Conservation (phyloP, 2,329 filamentous ascomycete species). For the Pyrenochaeta sp. region DNA sequence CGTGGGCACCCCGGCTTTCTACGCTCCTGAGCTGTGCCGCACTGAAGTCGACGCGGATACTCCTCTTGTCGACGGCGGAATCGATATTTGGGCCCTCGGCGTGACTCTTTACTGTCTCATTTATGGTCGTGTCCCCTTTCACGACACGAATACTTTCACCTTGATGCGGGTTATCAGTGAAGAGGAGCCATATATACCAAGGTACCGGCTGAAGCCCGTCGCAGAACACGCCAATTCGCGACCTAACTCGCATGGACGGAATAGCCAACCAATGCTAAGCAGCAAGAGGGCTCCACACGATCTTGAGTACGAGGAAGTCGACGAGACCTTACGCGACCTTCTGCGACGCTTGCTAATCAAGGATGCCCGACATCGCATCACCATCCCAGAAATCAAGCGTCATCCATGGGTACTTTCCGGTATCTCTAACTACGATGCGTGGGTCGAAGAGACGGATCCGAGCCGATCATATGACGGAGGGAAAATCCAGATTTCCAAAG, state of each 20-base stretch:
- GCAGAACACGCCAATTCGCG: conserved; percentile 57
- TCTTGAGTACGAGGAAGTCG: conserved; percentile 84
- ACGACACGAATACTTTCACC: conserved; percentile 89
- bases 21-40: conserved; percentile 94
- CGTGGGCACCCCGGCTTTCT: conserved; percentile 96
- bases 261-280: conserved; percentile 62
- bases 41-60: conserved; percentile 74
- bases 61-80: conserved; percentile 86
- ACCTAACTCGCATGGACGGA: conserved; percentile 56
- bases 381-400: conserved; percentile 88
- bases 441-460: conserved; percentile 96
- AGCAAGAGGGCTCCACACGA: conserved; percentile 80
- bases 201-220: conserved; percentile 78
- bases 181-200: conserved; percentile 89
- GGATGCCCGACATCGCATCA: conserved; percentile 87
- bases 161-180: conserved; percentile 93
- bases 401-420: conserved; percentile 90
- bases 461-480: conserved; percentile 78
- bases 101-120: conserved; percentile 96
- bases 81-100: conserved; percentile 96
- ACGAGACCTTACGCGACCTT: conserved; percentile 80
- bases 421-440: conserved; percentile 75
- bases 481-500: conserved; percentile 90
- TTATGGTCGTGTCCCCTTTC: conserved; percentile 91
- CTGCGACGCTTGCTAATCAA: conserved; percentile 83